Evolutionary conservation across 345 rosid genomes (phyloP).

Genomic region (Citrus sp.): DNA sequence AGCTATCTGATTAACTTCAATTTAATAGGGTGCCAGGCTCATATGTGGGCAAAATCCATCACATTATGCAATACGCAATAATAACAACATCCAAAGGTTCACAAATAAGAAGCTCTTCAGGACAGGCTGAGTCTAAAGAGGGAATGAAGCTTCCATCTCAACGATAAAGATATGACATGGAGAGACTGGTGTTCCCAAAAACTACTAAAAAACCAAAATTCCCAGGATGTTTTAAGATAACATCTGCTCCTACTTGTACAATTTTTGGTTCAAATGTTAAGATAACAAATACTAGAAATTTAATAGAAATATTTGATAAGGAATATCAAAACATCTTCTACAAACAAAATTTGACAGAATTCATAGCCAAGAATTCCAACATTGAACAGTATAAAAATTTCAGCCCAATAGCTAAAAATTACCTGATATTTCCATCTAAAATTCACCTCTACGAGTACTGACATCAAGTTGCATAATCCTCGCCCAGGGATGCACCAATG

Average conservation of each 20-base stretch:
- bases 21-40: neutral
- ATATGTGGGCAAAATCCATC: neutral
- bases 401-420: neutral
- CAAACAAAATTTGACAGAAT: neutral
- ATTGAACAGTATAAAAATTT: neutral
- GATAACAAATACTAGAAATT: neutral
- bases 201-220: neutral
- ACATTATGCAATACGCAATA: neutral
- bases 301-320: neutral
- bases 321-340: neutral
- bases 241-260: neutral
- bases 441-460: slow-evolving; percentile 3
- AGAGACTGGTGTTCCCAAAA: neutral
- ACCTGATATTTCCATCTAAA: slow-evolving; percentile 29
- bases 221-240: neutral
- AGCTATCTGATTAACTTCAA: neutral
- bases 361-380: neutral
- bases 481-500: slow-evolving; percentile 21
- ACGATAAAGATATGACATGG: neutral
- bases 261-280: neutral
- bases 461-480: slow-evolving; percentile 36
- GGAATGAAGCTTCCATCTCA: neutral
- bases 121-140: neutral
- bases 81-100: neutral
- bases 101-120: neutral